These are phyloP conservation scores for Ganoderma boninense DNA, from an alignment of 1,284 basidiomycete genomes.

Conservation along the genomic window DNA sequence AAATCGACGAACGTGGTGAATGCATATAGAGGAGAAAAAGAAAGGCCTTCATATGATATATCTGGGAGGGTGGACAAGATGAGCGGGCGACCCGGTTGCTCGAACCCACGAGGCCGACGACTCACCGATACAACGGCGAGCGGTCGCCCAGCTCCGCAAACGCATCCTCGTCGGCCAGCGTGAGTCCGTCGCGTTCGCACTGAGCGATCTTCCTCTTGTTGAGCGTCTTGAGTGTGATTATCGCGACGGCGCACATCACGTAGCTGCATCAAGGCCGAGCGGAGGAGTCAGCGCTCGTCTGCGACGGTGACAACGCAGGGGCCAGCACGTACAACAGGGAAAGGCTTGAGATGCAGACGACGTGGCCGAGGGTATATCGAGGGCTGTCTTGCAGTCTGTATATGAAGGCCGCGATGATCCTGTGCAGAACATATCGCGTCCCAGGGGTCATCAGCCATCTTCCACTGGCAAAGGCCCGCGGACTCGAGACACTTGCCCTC, in stretches of 20 bases:
- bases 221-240: constrained; percentile 18
- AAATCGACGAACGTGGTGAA: too few species aligned
- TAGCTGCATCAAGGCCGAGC: constrained; percentile 5
- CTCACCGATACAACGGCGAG: constrained; percentile 28
- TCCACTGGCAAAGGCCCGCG: background rate
- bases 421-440: background rate
- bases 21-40: too few species aligned
- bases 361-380: constrained; percentile 27
- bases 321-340: constrained; percentile 10
- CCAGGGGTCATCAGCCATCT: background rate
- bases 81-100: too few species aligned
- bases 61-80: too few species aligned
- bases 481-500: constrained; percentile 39
- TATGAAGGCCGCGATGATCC: constrained; percentile 30
- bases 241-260: constrained; percentile 14
- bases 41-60: too few species aligned
- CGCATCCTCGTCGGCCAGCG: background rate
- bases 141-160: constrained; percentile 26
- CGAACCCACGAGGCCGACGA: background rate
- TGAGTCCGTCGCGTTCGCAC: constrained; percentile 24
- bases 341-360: constrained; percentile 19
- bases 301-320: background rate
- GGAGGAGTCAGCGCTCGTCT: background rate
- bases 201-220: constrained; percentile 20
- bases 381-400: constrained; percentile 29